phyloP scores from a whole-genome alignment of 495 filamentous ascomycete species.

The Penicillium mononematosum region DNA sequence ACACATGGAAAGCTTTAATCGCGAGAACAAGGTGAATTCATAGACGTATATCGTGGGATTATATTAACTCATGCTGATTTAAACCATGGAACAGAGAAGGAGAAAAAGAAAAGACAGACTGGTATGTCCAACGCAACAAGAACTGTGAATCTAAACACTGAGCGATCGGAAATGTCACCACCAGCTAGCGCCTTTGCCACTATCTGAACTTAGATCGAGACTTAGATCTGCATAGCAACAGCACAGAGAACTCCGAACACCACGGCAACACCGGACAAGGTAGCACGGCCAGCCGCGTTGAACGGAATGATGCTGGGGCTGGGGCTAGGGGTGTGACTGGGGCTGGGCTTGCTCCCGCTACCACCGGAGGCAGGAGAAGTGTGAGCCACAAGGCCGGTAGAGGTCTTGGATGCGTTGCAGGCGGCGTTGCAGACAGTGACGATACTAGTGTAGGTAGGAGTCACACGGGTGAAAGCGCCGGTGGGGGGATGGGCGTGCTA shows the following conservation, averaged over 20 bases:
- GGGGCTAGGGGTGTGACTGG: slow-evolving; percentile 8
- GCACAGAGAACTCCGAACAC: slow-evolving; percentile 25
- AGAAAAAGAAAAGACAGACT: slow-evolving; percentile 7
- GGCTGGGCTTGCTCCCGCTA: slow-evolving; percentile 9
- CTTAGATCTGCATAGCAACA: slow-evolving; percentile 29
- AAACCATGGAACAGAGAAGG: slow-evolving; percentile 16
- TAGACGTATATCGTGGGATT: slow-evolving; percentile 23
- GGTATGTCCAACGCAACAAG: slow-evolving; percentile 9
- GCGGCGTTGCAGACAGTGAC: slow-evolving; percentile 14
- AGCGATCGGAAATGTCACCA: slow-evolving; percentile 5
- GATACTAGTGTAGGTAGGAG: slow-evolving; percentile 4
- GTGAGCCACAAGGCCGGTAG: slow-evolving; percentile 2
- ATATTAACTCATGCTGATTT: slow-evolving; percentile 16
- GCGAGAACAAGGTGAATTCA: not conserved
- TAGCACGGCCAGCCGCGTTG: slow-evolving; percentile 32
- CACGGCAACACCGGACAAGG: slow-evolving; percentile 27
- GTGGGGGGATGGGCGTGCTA: not conserved
- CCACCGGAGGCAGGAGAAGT: not conserved
- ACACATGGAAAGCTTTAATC: not conserved
- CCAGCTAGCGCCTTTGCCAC: not conserved
- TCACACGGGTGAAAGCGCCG: slow-evolving; percentile 6
- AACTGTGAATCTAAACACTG: slow-evolving; percentile 12
- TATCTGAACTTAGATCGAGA: not conserved
- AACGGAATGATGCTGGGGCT: slow-evolving; percentile 18
- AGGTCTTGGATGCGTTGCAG: slow-evolving; percentile 9